Evolutionary conservation across 495 filamentous ascomycete genomes (phyloP).

Genomic region (Neurospora terricola): DNA sequence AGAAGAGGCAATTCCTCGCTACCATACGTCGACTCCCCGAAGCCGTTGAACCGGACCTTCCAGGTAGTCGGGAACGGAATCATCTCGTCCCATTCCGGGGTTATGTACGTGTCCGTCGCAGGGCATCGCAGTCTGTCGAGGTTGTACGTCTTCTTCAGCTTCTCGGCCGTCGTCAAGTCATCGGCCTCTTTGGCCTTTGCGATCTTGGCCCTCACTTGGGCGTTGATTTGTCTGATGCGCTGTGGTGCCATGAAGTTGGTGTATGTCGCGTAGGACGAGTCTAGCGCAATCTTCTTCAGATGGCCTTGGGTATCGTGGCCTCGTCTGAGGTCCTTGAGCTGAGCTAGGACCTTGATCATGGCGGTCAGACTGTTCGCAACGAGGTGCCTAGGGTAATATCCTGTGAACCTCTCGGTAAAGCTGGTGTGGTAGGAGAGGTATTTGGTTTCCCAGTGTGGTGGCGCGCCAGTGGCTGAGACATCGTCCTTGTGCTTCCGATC

Average conservation of each 20-base stretch:
- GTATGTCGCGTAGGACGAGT: not conserved
- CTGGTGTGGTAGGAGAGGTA: conserved; percentile 2
- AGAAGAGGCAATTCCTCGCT: not conserved
- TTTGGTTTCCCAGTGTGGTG: not conserved
- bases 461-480: not conserved
- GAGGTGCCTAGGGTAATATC: not conserved
- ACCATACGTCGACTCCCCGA: conserved; percentile 9
- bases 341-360: conserved; percentile 7
- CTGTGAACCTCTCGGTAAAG: conserved; percentile 1
- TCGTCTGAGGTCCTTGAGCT: conserved; percentile 7
- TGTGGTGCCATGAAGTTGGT: conserved; percentile 10
- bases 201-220: not conserved
- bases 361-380: not conserved
- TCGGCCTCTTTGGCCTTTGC: not conserved
- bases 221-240: conserved; percentile 2
- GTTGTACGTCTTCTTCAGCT: not conserved
- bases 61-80: conserved; percentile 13
- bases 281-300: conserved; percentile 5
- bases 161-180: not conserved
- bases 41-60: conserved; percentile 11
- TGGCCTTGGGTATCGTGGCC: conserved; percentile 9
- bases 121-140: not conserved
- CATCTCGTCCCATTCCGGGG: conserved; percentile 11
- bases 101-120: conserved; percentile 6
- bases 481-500: not conserved